Evolutionary conservation across 2,329 filamentous ascomycete species (phyloP).

Genomic region (Decorospora gaudefroyi): DNA sequence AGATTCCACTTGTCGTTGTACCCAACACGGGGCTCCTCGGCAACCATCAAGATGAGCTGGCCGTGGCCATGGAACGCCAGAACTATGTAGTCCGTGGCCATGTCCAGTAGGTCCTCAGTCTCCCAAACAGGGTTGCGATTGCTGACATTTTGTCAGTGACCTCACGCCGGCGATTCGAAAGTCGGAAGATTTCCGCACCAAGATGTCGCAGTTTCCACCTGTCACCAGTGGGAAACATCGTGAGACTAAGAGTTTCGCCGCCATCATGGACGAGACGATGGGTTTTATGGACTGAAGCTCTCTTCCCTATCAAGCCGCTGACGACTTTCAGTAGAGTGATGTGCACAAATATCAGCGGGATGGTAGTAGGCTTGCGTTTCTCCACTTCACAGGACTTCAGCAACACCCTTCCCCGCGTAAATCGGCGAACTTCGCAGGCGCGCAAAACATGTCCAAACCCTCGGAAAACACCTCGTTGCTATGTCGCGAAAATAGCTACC

Average conservation of each 20-base stretch:
- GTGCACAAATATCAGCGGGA: too few relatives aligned
- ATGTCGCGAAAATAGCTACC: too few relatives aligned
- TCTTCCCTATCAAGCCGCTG: too few relatives aligned
- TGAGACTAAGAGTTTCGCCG: slow-evolving; percentile 43
- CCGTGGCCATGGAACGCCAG: slow-evolving; percentile 71
- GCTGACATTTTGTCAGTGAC: slow-evolving; percentile 44
- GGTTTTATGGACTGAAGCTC: slow-evolving; percentile 39
- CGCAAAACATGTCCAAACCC: too few relatives aligned
- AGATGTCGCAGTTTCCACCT: slow-evolving; percentile 44
- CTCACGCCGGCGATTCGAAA: slow-evolving; percentile 54
- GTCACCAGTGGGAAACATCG: slow-evolving; percentile 43
- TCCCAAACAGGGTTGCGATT: neutral
- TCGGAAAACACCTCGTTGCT: too few relatives aligned
- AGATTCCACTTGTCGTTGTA: slow-evolving; percentile 82
- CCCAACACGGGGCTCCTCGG: slow-evolving; percentile 81
- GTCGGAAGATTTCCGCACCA: slow-evolving; percentile 50
- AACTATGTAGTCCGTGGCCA: slow-evolving; percentile 76
- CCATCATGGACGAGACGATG: slow-evolving; percentile 46
- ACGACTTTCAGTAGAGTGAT: too few relatives aligned
- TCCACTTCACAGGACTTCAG: too few relatives aligned
- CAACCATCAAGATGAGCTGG: slow-evolving; percentile 90
- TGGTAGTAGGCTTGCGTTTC: too few relatives aligned
- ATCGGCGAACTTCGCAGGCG: too few relatives aligned
- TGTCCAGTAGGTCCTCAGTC: slow-evolving; percentile 62
- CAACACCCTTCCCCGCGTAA: too few relatives aligned